These are phyloP conservation scores for Quercus robur DNA, from an alignment of 306 rosid genomes.

Conservation along the genomic window DNA sequence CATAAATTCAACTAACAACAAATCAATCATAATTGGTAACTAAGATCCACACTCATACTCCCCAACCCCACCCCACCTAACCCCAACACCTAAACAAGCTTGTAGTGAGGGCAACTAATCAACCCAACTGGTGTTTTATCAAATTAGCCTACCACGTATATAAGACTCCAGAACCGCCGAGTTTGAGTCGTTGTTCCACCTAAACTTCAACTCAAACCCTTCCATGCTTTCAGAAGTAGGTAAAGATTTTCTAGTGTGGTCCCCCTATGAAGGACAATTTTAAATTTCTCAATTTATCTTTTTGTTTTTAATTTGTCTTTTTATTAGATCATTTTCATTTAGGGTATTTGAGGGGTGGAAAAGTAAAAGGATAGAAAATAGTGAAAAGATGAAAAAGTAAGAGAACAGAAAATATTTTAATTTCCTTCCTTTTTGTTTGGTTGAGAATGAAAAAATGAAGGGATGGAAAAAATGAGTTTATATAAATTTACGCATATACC, in stretches of 20 bases:
- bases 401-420: no score
- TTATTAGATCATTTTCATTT: no score
- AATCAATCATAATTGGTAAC: slow-evolving; percentile 9
- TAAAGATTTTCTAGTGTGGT: background rate
- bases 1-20: slow-evolving; percentile 31
- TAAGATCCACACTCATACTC: background rate
- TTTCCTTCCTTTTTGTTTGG: no score
- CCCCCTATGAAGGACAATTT: background rate
- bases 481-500: no score
- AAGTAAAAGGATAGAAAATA: no score
- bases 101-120: no score
- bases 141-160: background rate
- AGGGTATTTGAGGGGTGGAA: no score
- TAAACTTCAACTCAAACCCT: background rate
- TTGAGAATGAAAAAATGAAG: no score
- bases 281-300: background rate
- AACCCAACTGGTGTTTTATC: background rate
- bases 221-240: background rate
- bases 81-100: background rate
- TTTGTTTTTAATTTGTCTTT: no score
- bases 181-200: background rate
- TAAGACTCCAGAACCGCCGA: background rate
- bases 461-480: no score
- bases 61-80: background rate
- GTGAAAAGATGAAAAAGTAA: fast-evolving